Evolutionary conservation across 768 basidiomycete genomes (phyloP).

Genomic region (Lactarius indigo): DNA sequence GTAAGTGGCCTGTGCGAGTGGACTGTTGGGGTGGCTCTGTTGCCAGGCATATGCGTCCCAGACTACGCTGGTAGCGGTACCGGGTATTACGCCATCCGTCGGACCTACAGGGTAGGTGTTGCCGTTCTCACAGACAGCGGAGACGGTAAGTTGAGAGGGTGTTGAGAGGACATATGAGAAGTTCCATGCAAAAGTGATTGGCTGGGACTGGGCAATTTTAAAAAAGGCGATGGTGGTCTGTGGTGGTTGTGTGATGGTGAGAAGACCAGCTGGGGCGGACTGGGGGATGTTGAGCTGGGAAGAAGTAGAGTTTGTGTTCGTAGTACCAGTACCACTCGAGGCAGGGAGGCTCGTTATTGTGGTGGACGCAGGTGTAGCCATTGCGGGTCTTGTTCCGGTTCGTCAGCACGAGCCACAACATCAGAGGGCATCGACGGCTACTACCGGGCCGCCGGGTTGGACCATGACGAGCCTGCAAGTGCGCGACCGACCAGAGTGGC

Average conservation of each 20-base stretch:
- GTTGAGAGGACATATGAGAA: constrained; percentile 68
- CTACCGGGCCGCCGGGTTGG: not conserved
- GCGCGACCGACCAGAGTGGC: constrained; percentile 44
- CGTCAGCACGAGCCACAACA: not conserved
- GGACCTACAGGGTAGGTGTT: constrained; percentile 89
- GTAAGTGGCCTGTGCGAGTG: constrained; percentile 73
- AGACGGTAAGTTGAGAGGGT: constrained; percentile 74
- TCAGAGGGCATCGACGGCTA: not conserved
- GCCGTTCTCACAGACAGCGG: constrained; percentile 79
- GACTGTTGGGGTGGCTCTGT: constrained; percentile 53
- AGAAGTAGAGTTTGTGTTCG: not conserved
- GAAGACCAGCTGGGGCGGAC: constrained; percentile 56
- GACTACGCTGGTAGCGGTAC: constrained; percentile 63
- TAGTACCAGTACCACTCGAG: not conserved
- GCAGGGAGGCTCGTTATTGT: not conserved
- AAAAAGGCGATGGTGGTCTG: constrained; percentile 80
- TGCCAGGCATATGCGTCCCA: constrained; percentile 85
- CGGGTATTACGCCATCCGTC: constrained; percentile 65
- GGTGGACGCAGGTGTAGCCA: not conserved
- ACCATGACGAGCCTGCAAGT: not conserved
- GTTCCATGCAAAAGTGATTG: constrained; percentile 91
- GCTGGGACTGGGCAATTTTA: constrained; percentile 73
- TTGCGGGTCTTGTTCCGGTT: not conserved
- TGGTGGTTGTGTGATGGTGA: constrained; percentile 77
- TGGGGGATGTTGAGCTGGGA: constrained; percentile 38